These are phyloP conservation scores for Nakazawaea wyomingensis DNA, from an alignment of 805 yeast species.

Conservation along the genomic window DNA sequence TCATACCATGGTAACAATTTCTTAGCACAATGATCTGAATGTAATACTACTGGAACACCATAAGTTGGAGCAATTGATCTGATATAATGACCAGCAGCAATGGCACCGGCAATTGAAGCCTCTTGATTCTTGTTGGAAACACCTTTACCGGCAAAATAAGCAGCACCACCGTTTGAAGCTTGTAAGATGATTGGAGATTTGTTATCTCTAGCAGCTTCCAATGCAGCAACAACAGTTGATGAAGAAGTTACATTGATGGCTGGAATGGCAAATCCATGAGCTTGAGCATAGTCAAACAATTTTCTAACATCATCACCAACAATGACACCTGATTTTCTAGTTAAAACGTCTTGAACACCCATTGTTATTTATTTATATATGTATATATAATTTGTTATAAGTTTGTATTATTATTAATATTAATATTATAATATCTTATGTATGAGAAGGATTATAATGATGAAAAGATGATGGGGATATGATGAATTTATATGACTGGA, in stretches of 20 bases:
- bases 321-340: conserved; percentile 95
- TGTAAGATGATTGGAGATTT: conserved; percentile 94
- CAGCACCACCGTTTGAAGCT: conserved; percentile 99
- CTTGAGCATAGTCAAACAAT: conserved; percentile 89
- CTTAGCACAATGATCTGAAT: conserved; percentile 98
- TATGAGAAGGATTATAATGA: too few relatives aligned
- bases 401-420: neutral
- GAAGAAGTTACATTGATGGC: conserved; percentile 98
- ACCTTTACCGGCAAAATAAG: conserved; percentile 99
- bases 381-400: too few relatives aligned
- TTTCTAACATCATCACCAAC: conserved; percentile 94
- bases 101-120: conserved; percentile 90
- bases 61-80: conserved; percentile 94
- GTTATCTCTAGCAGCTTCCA: conserved; percentile 95
- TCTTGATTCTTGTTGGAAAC: conserved; percentile 87
- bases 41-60: conserved; percentile 94
- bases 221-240: conserved; percentile 93
- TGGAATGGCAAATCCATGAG: conserved; percentile 92
- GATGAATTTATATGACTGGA: too few relatives aligned
- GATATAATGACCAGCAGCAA: conserved; percentile 98
- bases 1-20: conserved; percentile 98
- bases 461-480: too few relatives aligned
- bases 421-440: too few relatives aligned
- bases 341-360: conserved; percentile 71
- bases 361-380: conserved; percentile 25